A percentile compares a stretch with the other conserved stretches of the same genome.
Evolutionary conservation across 1,284 basidiomycete genomes (phyloP).

Genomic region (Acaromyces ingoldii): DNA sequence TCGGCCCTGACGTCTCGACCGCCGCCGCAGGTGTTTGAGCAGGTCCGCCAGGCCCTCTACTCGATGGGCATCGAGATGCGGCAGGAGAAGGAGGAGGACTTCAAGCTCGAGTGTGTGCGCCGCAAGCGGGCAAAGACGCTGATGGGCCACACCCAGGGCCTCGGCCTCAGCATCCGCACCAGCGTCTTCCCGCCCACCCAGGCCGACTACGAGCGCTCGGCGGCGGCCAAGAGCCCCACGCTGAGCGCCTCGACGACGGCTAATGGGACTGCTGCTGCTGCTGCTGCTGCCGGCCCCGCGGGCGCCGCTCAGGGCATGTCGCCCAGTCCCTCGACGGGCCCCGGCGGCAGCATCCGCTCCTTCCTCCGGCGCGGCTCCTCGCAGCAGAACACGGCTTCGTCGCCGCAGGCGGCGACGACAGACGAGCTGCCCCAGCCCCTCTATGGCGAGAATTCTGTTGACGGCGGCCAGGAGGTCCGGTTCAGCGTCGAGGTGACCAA

Average conservation of each 20-base stretch:
- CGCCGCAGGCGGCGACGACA: slow-evolving; percentile 8
- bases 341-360: slow-evolving; percentile 26
- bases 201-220: slow-evolving; percentile 37
- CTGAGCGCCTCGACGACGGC: background rate
- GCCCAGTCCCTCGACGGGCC: slow-evolving; percentile 18
- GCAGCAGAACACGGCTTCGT: slow-evolving; percentile 15
- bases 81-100: slow-evolving; percentile 71
- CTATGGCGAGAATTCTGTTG: slow-evolving; percentile 39
- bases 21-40: slow-evolving; percentile 80
- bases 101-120: slow-evolving; percentile 47
- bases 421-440: slow-evolving; percentile 31
- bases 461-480: slow-evolving; percentile 49
- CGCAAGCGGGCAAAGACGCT: slow-evolving; percentile 40
- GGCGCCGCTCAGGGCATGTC: slow-evolving; percentile 14
- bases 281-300: slow-evolving; percentile 2
- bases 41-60: slow-evolving; percentile 71
- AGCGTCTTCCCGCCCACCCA: slow-evolving; percentile 43
- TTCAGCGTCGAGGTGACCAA: slow-evolving; percentile 48
- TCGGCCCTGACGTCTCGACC: slow-evolving; percentile 78
- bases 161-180: slow-evolving; percentile 40
- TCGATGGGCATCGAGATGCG: slow-evolving; percentile 87
- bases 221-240: slow-evolving; percentile 15
- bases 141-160: slow-evolving; percentile 27
- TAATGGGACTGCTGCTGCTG: background rate
- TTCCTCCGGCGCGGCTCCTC: slow-evolving; percentile 31